Percentiles rank a stretch among this genome's conserved stretches.
These are phyloP conservation scores for Claviceps pusilla DNA, from an alignment of 2,329 filamentous ascomycete species.

Conservation along the genomic window DNA sequence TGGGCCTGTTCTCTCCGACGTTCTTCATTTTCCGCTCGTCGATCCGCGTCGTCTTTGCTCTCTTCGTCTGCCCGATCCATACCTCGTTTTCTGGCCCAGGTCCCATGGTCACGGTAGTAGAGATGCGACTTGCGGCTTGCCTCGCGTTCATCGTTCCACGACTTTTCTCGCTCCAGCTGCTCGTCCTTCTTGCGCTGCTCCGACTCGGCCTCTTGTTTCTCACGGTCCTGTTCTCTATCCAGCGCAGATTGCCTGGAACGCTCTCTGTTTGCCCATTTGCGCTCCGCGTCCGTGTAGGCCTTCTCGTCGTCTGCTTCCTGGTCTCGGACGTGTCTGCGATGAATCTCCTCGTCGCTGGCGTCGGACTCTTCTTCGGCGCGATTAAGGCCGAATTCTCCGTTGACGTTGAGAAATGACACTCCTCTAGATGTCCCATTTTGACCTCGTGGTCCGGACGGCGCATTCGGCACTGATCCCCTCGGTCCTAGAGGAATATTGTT, in stretches of 20 bases:
- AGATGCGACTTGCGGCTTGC: conserved; percentile 53
- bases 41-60: conserved; percentile 67
- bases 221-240: conserved; percentile 68
- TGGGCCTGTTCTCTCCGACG: conserved; percentile 52
- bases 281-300: conserved; percentile 68
- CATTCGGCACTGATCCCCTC: conserved; percentile 44
- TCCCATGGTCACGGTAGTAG: conserved; percentile 76
- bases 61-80: conserved; percentile 60
- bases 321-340: conserved; percentile 55
- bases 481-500: conserved; percentile 28
- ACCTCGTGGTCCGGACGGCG: conserved; percentile 49
- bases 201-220: conserved; percentile 57
- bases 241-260: conserved; percentile 68
- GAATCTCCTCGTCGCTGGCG: conserved; percentile 74
- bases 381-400: conserved; percentile 51
- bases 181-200: conserved; percentile 53
- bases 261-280: conserved; percentile 83
- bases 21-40: conserved; percentile 63
- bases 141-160: conserved; percentile 89
- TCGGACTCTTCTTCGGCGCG: conserved; percentile 76
- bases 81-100: conserved; percentile 71
- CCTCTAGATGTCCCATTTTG: conserved; percentile 47
- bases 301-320: conserved; percentile 64
- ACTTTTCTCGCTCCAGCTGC: conserved; percentile 45
- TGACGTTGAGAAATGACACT: conserved; percentile 75